These are phyloP conservation scores for Ephemerocybe angulata DNA, from an alignment of 768 basidiomycete species.

Conservation along the genomic window DNA sequence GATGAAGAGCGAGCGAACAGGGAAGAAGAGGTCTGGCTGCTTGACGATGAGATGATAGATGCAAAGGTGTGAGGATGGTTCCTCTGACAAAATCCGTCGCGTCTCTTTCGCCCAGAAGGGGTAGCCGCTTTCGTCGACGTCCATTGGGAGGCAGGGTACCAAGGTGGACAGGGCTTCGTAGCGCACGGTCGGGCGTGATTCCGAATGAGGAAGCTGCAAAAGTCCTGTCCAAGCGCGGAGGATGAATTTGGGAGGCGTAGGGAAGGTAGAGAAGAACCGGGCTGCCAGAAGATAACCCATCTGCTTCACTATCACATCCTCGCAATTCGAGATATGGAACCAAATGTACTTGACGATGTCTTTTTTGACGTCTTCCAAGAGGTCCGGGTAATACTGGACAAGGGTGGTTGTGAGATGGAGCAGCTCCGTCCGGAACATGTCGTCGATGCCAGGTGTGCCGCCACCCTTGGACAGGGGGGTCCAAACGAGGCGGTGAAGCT, in stretches of 20 bases:
- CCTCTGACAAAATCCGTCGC: constrained; percentile 82
- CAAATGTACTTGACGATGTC: constrained; percentile 93
- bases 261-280: constrained; percentile 86
- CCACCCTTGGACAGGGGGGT: constrained; percentile 60
- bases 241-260: constrained; percentile 88
- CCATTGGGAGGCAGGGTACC: constrained; percentile 73
- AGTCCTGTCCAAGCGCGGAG: constrained; percentile 88
- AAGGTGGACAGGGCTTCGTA: constrained; percentile 84
- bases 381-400: constrained; percentile 76
- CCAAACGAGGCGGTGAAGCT: constrained; percentile 78
- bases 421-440: constrained; percentile 87
- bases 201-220: constrained; percentile 66
- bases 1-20: constrained; percentile 87
- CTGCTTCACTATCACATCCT: constrained; percentile 90
- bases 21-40: constrained; percentile 88
- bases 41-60: constrained; percentile 93
- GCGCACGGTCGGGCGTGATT: constrained; percentile 75
- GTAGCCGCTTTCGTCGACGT: constrained; percentile 53
- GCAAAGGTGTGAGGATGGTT: constrained; percentile 67
- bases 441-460: constrained; percentile 60
- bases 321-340: constrained; percentile 72
- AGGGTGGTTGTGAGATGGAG: constrained; percentile 86
- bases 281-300: constrained; percentile 88
- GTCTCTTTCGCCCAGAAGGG: constrained; percentile 86
- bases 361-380: constrained; percentile 81